phyloP scores from a whole-genome alignment of 108 stramenopile genomes.

The Fragilariopsis cylindrus region DNA sequence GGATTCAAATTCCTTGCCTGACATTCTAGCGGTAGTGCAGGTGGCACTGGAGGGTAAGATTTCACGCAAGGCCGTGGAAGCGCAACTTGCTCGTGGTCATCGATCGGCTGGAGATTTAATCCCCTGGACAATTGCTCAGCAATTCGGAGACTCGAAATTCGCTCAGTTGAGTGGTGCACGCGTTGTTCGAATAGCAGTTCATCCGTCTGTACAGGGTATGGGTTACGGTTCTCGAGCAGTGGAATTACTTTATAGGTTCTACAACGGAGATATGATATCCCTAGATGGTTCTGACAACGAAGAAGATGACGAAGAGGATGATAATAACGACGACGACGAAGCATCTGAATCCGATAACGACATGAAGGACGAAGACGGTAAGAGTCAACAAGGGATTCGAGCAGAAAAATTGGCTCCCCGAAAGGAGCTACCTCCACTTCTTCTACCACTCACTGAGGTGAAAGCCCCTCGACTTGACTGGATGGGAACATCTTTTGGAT shows the following conservation, averaged over 20 bases:
- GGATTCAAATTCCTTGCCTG: slow-evolving; percentile 72
- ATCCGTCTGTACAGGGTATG: slow-evolving; percentile 96
- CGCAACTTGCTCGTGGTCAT: slow-evolving; percentile 92
- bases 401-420: slow-evolving; percentile 89
- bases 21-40: slow-evolving; percentile 85
- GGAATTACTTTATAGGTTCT: slow-evolving; percentile 88
- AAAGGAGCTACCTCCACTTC: slow-evolving; percentile 95
- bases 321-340: slow-evolving; percentile 45
- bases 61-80: slow-evolving; percentile 88
- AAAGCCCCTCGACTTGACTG: slow-evolving; percentile 93
- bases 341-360: slow-evolving; percentile 29
- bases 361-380: slow-evolving; percentile 33
- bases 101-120: slow-evolving; percentile 97
- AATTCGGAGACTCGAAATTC: slow-evolving; percentile 97
- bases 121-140: slow-evolving; percentile 99
- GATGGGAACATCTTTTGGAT: slow-evolving; percentile 95
- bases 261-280: slow-evolving; percentile 93
- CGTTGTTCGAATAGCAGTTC: slow-evolving; percentile 97
- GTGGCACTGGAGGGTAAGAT: slow-evolving; percentile 97
- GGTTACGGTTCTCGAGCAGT: slow-evolving; percentile 96
- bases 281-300: slow-evolving; percentile 50
- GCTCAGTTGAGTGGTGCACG: slow-evolving; percentile 95
- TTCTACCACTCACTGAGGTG: slow-evolving; percentile 86
- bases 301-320: slow-evolving; percentile 49
- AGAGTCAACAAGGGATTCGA: slow-evolving; percentile 51